Percentiles rank a stretch among this genome's conserved stretches.
These are phyloP conservation scores for Trichoderma oligosporum DNA, from an alignment of 2,329 filamentous ascomycete species.

Conservation along the genomic window DNA sequence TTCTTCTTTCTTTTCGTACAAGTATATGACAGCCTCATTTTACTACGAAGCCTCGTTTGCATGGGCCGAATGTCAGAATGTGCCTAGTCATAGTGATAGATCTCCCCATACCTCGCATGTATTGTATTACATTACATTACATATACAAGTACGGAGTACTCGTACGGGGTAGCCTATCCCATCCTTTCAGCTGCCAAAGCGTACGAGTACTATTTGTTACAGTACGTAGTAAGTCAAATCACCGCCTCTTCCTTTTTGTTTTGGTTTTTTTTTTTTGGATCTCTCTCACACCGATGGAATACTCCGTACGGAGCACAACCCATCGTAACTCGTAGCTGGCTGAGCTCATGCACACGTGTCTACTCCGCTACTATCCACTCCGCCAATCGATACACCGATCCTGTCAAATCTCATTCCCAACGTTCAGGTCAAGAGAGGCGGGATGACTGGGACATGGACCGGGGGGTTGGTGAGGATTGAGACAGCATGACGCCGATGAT, in stretches of 20 bases:
- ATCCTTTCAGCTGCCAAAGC: background rate
- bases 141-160: background rate
- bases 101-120: background rate
- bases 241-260: background rate
- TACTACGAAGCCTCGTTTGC: background rate
- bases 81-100: background rate
- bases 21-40: slow-evolving; percentile 10
- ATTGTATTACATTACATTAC: background rate
- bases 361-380: slow-evolving; percentile 2
- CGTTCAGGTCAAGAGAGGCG: background rate
- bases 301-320: background rate
- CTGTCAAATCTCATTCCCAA: background rate
- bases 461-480: background rate
- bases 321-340: too few relatives aligned
- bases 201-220: too few relatives aligned
- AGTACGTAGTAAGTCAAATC: too few relatives aligned
- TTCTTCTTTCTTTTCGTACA: background rate
- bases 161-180: too few relatives aligned
- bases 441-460: background rate
- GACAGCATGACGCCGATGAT: background rate
- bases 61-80: too few relatives aligned
- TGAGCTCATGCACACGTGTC: background rate
- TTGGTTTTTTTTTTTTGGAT: background rate
- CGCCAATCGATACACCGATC: slow-evolving; percentile 8
- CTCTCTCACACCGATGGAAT: slow-evolving; percentile 9